Evolutionary conservation across 805 yeast genomes (phyloP), one percentile per base, ranked within the genome.

Genomic region (Lipomyces chichibuensis): DNA sequence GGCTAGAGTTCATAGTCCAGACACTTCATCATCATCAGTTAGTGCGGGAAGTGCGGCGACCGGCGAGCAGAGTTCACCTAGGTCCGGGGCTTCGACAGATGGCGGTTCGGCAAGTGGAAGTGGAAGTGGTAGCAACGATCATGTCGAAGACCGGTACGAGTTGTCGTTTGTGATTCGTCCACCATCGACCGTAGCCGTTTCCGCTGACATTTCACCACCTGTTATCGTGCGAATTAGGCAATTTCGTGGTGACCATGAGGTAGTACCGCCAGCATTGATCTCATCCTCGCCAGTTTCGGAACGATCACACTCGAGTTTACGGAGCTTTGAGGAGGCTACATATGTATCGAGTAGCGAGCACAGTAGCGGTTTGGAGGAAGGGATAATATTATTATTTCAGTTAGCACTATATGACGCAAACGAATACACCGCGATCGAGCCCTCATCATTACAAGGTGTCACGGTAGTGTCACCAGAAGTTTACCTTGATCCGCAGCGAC

Each of bases 71-170:
- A n/a, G 20, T 6, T 43, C 49, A 7, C 23, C 49, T n/a, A 43
- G 49, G 3, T n/a, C 49, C 8, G n/a, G 23, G 9, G 23, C 20
- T 17, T 43, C 49, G 11, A 23, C 49, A 14, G 49, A 43, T n/a
- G 20, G 20, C 49, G 49, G 49, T 43, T 17, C 49, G 49, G 23
- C 20, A 13, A n/a, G 20, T 17, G 20, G 49, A 2, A 17, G 46
- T 13, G n/a, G 46, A 6, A n/a, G 49, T 17, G 5, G 49, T 43
- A 23, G 49, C 49, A 17, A 17, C 23, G 11, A n/a, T 20, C 27
- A 20, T 32, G 49, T 32, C 8, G 59, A 56, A 8, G 59, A 56
- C 29, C 54, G 59, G 49, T 56, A 56, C 23, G 43, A 56, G 17
- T 11, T 56, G 32, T 23, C 43, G 17, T 33, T 39, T 20, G 59